Percentiles rank a stretch among this genome's conserved stretches.
These are phyloP conservation scores for Blastocystis sp. DNA, from an alignment of 352 stramenopile species.

Conservation along the genomic window DNA sequence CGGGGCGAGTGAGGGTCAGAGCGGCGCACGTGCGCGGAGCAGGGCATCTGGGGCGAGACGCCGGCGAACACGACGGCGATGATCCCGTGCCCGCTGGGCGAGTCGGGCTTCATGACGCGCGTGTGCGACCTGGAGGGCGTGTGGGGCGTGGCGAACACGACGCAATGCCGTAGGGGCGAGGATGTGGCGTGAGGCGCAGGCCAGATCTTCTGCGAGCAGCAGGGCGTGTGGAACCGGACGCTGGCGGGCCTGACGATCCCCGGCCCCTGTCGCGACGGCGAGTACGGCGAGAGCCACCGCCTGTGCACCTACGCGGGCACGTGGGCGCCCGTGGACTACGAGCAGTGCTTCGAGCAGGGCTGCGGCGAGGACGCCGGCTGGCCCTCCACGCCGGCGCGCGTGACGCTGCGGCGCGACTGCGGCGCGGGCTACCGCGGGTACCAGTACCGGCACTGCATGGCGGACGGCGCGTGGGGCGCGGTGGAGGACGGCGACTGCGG, in stretches of 20 bases:
- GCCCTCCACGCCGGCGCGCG: slow-evolving; percentile 2
- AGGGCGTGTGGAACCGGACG: slow-evolving; percentile 63
- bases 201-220: slow-evolving; percentile 44
- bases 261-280: slow-evolving; percentile 26
- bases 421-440: slow-evolving; percentile 22
- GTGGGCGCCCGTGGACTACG: not conserved
- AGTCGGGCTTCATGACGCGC: slow-evolving; percentile 8
- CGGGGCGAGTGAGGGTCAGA: not conserved
- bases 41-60: slow-evolving; percentile 19
- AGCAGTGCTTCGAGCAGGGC: slow-evolving; percentile 46
- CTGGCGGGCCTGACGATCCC: slow-evolving; percentile 59
- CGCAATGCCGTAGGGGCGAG: slow-evolving; percentile 17
- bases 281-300: slow-evolving; percentile 37
- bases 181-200: not conserved
- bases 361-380: slow-evolving; percentile 34
- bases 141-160: slow-evolving; percentile 44
- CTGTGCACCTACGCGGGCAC: not conserved
- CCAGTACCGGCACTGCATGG: slow-evolving; percentile 38
- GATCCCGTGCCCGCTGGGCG: not conserved
- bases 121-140: slow-evolving; percentile 36
- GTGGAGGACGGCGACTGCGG: slow-evolving; percentile 41
- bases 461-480: slow-evolving; percentile 21
- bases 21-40: not conserved
- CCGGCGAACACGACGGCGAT: slow-evolving; percentile 41
- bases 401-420: slow-evolving; percentile 11